Evolutionary conservation across 257 asterid species (phyloP).

Genomic region (Nicotiana knightiana): DNA sequence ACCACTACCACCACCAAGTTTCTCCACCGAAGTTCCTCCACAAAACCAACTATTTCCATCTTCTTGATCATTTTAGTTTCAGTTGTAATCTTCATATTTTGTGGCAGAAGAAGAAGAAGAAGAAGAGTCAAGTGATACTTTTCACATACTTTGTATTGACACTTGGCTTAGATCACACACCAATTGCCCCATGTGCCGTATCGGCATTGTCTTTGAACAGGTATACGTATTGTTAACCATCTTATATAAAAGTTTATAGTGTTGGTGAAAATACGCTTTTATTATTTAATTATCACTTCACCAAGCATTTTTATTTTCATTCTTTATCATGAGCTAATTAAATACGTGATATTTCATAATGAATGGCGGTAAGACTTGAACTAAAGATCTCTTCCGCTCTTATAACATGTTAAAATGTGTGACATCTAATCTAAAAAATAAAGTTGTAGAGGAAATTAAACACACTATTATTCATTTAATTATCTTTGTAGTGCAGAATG

Average conservation of each 20-base stretch:
- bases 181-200: conserved; percentile 72
- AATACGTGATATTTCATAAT: not conserved
- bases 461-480: not conserved
- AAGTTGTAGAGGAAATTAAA: not conserved
- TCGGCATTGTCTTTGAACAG: conserved; percentile 29
- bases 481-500: not conserved
- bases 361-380: not conserved
- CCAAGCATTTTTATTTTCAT: not conserved
- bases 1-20: conserved; percentile 9
- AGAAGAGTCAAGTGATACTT: conserved; percentile 40
- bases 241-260: not conserved
- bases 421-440: not conserved
- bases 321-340: not conserved
- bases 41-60: conserved; percentile 17
- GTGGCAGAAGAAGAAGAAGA: conserved; percentile 10
- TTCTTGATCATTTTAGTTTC: conserved; percentile 28
- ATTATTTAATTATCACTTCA: no score
- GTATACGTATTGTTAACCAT: not conserved
- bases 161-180: conserved; percentile 83
- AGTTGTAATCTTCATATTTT: conserved; percentile 30
- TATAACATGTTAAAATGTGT: not conserved
- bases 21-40: not conserved
- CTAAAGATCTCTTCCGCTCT: not conserved
- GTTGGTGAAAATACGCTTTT: not conserved
- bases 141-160: conserved; percentile 73